Percentiles rank a stretch among this genome's conserved stretches.
These are phyloP conservation scores for Trichoderma koningiopsis DNA, from an alignment of 2,329 filamentous ascomycete species.

Conservation along the genomic window DNA sequence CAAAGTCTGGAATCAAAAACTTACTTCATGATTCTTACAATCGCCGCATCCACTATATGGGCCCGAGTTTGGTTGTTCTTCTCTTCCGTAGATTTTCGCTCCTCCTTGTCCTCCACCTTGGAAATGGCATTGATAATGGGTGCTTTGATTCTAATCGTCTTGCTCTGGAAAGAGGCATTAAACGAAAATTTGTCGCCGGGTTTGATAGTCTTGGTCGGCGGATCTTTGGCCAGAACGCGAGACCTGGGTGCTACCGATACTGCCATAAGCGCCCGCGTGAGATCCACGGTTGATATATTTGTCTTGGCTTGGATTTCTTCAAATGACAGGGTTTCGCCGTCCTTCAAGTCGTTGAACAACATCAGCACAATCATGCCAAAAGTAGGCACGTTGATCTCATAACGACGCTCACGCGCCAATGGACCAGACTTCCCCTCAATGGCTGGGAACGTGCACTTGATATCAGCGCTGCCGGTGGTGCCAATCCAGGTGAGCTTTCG, in stretches of 20 bases:
- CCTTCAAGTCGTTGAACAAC: constrained; percentile 78
- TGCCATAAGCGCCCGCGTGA: constrained; percentile 77
- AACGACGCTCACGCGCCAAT: constrained; percentile 67
- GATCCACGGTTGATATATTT: constrained; percentile 72
- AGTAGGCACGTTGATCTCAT: constrained; percentile 90
- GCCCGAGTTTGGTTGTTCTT: constrained; percentile 73
- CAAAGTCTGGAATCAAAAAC: constrained; percentile 38
- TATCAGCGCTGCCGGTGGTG: constrained; percentile 75
- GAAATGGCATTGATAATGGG: constrained; percentile 79
- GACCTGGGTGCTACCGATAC: constrained; percentile 83
- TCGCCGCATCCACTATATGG: constrained; percentile 73
- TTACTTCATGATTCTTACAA: constrained; percentile 86
- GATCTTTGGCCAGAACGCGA: constrained; percentile 77
- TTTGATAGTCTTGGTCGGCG: constrained; percentile 76
- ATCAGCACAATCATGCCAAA: constrained; percentile 89
- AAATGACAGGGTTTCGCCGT: constrained; percentile 55
- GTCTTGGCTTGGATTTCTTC: constrained; percentile 84
- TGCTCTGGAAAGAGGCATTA: constrained; percentile 80
- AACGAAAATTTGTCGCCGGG: constrained; percentile 77
- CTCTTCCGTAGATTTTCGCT: constrained; percentile 71
- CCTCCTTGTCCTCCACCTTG: constrained; percentile 76
- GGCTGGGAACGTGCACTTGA: constrained; percentile 76
- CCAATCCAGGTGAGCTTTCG: constrained; percentile 83
- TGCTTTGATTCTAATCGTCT: constrained; percentile 85
- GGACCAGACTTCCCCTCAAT: constrained; percentile 67